Evolutionary conservation across 176 grass and related monocot species (phyloP).

Genomic region (Dactylis glomerata): DNA sequence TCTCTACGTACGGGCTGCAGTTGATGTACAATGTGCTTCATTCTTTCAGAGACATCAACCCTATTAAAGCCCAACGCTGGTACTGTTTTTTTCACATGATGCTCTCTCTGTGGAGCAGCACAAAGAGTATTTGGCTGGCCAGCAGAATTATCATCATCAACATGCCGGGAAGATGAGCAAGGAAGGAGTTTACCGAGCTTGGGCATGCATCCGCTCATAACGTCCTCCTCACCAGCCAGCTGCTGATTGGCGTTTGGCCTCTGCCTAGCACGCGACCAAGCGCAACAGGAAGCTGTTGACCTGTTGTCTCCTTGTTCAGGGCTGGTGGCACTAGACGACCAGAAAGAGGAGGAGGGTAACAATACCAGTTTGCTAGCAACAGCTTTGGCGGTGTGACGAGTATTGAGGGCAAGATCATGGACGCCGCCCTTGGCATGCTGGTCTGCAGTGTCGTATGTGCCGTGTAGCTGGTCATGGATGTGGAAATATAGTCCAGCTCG

Average conservation of each 20-base stretch:
- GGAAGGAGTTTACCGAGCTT: background rate
- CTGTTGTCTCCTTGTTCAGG: background rate
- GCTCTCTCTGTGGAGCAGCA: background rate
- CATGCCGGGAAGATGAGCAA: background rate
- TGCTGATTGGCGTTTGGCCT: background rate
- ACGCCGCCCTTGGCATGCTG: background rate
- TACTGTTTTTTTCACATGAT: background rate
- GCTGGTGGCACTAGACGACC: background rate
- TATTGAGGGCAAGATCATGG: background rate
- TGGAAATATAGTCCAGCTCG: constrained; percentile 25
- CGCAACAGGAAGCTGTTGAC: background rate
- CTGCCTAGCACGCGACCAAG: background rate
- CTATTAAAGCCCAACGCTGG: background rate
- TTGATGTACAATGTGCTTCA: background rate
- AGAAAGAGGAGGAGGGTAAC: too few species aligned
- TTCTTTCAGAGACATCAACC: background rate
- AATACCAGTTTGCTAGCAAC: too few species aligned
- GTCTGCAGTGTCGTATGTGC: background rate
- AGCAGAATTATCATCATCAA: background rate
- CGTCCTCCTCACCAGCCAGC: too few species aligned
- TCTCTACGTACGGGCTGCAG: background rate
- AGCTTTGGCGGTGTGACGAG: background rate
- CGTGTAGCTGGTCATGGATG: background rate
- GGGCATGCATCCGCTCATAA: background rate
- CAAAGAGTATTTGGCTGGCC: background rate